Base-by-base conservation (phyloP, 768 basidiomycete species). In the Collybia nuda region DNA sequence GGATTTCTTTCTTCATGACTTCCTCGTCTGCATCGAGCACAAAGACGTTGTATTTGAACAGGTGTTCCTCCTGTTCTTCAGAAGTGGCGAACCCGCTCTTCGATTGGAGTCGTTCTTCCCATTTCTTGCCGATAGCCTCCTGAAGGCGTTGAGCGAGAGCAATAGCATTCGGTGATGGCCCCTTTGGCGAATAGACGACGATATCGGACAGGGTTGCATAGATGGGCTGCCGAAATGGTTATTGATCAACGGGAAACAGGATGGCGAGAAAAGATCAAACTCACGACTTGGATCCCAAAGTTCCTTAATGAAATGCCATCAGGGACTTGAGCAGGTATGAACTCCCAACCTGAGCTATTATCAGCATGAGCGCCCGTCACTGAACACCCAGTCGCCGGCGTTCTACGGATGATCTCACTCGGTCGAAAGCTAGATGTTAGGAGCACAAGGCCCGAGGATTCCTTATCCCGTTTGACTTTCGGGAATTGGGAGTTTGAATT, bases 131-230 rank as follows among this genome's bases (percentile, higher is more conserved):
- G 24, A 89, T 71, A 0, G 89, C 88, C 17, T 76, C 69, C 55
- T 76, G 78, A 61, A 91, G 88, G 28, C 83, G 75, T 45, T 81
- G 74, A 0, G 89, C 89, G 28, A 89, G 75, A 19, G 76, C 69
- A 38, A 83, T 60, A 0, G 86, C 80, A n/a, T 77, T 73, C 6
- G 74, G 71, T 2, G 74, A 72, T 0, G 75, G 74, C 9, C 90
- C 90, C 36, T 69, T 77, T 6, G 90, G 90, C 12, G 90, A 92
- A 67, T 94, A 95, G 22, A 96, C 72, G 54, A 94, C 85, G 32
- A 96, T 84, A 59, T 96, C 93, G 40, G 90, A 92, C n/a, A 96
- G 74, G 6, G 90, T 87, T 1, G 87, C 85, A 58, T 90, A 92
- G 50, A 94, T 88, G 39, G 89, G 83, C 90, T 91, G 29, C 42